Evolutionary conservation across 163 green algal species (phyloP), one percentile per base, ranked within the genome.

Genomic region (Picocystis sp.): DNA sequence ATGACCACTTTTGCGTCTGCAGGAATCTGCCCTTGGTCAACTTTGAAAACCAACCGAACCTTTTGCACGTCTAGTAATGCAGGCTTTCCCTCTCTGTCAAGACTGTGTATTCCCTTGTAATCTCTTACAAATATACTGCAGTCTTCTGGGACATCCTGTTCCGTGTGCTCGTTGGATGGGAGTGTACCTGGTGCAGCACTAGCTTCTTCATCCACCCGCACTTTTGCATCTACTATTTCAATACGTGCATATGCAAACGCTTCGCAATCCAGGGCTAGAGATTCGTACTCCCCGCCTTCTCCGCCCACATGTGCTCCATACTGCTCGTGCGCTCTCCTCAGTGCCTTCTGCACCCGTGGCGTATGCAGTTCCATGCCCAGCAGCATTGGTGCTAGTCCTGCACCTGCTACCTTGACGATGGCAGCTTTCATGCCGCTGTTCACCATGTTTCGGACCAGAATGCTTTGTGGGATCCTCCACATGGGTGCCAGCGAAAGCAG

Each of bases 221-320:
- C 29, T 38, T 38, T 5, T 38, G 29, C 29, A 12, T 38, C 29
- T 8, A 38, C 5, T 12, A 38, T 38, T 38, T 38, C 29, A 5
- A 38, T 5, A 8, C 29, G 29, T 38, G 29, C 29, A 8, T 38
- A 38, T 38, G 5, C 29, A 38, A 38, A 38, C 29, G 29, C 29
- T 38, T 38, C 78, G 69, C 77, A 92, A 74, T 97, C 86, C 22
- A 98, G 71, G 2, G 76, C 83, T 1, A 99, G 66, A 10, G 75
- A 95, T 70, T 99, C 90, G 55, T 93, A 99, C 75, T 99, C 90
- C 1, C 90, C 90, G 8, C 90, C 90, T 70, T 99, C 90, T 0
- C 90, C 90, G 63, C 89, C 95, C 42, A 90, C 73, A 61, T 95
- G 93, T 58, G 64, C 81, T 46, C 84, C 86, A 57, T 82, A 97